These are phyloP conservation scores for Erodium chrysanthum DNA, from an alignment of 441 rosid genomes.

Conservation along the genomic window DNA sequence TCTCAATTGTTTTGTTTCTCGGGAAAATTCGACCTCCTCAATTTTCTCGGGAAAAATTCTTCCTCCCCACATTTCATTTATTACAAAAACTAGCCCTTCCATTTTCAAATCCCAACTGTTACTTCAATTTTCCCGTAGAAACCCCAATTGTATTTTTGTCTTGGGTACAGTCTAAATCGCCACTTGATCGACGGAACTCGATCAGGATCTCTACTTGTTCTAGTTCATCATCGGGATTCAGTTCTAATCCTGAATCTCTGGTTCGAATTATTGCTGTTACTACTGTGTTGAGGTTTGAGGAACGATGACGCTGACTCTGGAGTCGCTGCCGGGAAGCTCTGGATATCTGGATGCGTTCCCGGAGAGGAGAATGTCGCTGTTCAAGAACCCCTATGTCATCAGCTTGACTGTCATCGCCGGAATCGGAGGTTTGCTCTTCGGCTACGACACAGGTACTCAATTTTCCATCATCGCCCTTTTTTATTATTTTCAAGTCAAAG, in stretches of 20 bases:
- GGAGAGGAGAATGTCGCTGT: constrained; percentile 2
- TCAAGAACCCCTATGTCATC: not conserved
- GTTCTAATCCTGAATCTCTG: not conserved
- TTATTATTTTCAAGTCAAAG: too few species aligned
- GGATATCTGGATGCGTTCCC: not conserved
- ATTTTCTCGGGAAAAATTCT: not conserved
- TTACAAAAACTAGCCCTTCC: not conserved
- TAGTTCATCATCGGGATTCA: not conserved
- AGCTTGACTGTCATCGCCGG: not conserved
- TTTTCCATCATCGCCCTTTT: not conserved
- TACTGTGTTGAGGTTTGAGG: too few species aligned
- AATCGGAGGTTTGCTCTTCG: constrained; percentile 1
- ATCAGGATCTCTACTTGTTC: not conserved
- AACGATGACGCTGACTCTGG: not conserved
- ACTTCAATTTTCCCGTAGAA: not conserved
- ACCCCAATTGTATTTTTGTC: not conserved
- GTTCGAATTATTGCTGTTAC: not conserved
- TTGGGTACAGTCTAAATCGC: not conserved
- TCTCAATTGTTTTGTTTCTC: too few species aligned
- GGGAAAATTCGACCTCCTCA: not conserved
- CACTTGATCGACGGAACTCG: not conserved
- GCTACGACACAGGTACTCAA: not conserved
- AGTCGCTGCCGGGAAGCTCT: constrained; percentile 4
- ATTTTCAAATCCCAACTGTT: not conserved
- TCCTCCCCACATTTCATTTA: not conserved